phyloP scores from a whole-genome alignment of 495 filamentous ascomycete genomes.

The Stereocaulon alpinum region DNA sequence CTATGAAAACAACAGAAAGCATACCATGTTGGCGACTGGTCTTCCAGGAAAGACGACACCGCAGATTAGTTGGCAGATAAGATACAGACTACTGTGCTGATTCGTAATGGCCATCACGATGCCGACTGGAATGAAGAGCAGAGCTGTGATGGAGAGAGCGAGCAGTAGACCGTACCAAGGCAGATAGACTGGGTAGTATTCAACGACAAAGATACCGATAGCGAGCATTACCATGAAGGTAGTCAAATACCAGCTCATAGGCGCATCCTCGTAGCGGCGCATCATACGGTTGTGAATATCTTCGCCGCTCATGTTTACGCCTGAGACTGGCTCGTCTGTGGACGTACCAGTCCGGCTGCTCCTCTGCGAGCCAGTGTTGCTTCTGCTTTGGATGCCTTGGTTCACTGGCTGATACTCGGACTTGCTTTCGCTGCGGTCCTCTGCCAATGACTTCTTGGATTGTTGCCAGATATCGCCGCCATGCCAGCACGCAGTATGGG shows the following conservation, averaged over 20 bases:
- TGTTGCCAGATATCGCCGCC: constrained; percentile 64
- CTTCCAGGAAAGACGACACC: constrained; percentile 69
- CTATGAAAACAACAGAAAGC: neutral
- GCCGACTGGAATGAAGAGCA: constrained; percentile 70
- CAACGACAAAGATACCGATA: constrained; percentile 73
- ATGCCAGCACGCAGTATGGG: constrained; percentile 65
- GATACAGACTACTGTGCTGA: constrained; percentile 68
- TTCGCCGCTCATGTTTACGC: constrained; percentile 33
- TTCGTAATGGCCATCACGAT: constrained; percentile 84
- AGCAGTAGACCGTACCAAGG: constrained; percentile 72
- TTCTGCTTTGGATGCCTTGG: neutral
- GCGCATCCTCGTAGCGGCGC: constrained; percentile 63
- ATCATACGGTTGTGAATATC: constrained; percentile 74
- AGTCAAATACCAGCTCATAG: constrained; percentile 64
- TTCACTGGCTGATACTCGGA: constrained; percentile 21
- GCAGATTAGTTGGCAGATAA: constrained; percentile 70
- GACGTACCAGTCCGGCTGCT: neutral
- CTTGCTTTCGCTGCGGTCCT: constrained; percentile 14
- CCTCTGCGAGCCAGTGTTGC: neutral
- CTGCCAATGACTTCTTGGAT: constrained; percentile 27
- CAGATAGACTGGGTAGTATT: constrained; percentile 66
- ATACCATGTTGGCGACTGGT: constrained; percentile 74
- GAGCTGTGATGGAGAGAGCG: constrained; percentile 58
- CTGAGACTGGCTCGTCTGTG: constrained; percentile 6
- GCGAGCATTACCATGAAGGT: constrained; percentile 60